phyloP scores from a whole-genome alignment of 2,329 filamentous ascomycete species.

The Colletotrichum karsti region DNA sequence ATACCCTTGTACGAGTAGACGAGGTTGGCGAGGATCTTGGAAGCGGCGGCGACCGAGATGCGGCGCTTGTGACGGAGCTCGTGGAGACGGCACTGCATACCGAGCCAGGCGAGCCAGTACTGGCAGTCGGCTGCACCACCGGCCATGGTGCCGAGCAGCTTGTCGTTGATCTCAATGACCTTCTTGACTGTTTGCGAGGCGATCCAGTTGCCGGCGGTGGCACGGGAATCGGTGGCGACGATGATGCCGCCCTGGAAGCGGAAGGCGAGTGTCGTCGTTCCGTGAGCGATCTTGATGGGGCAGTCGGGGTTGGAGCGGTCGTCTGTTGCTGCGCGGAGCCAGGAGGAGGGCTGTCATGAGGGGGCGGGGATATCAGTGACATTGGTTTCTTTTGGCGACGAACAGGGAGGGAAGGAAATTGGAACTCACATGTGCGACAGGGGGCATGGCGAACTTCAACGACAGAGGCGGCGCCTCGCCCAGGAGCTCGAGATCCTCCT shows the following conservation, averaged over 20 bases:
- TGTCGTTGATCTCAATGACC: constrained; percentile 98
- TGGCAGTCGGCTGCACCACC: constrained; percentile 99
- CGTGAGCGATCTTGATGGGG: constrained; percentile 99
- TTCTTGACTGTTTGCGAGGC: constrained; percentile 99
- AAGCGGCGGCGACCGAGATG: constrained; percentile 96
- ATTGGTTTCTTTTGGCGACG: neutral
- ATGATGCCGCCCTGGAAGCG: constrained; percentile 98
- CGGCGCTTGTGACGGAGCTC: constrained; percentile 99
- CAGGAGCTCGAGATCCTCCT: constrained; percentile 79
- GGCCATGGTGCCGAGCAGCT: constrained; percentile 95
- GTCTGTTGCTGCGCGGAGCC: constrained; percentile 96
- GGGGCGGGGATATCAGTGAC: constrained; percentile 15
- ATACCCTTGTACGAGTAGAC: constrained; percentile 99
- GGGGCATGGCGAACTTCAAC: constrained; percentile 94
- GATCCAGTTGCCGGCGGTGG: constrained; percentile 98
- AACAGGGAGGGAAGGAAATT: neutral
- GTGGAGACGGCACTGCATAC: constrained; percentile 98
- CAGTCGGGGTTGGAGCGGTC: constrained; percentile 96
- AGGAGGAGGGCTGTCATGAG: constrained; percentile 78
- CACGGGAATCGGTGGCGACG: constrained; percentile 96
- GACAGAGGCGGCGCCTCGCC: constrained; percentile 72
- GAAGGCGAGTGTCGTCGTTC: constrained; percentile 97
- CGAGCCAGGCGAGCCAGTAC: constrained; percentile 99
- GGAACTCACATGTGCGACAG: constrained; percentile 81
- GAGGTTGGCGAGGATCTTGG: constrained; percentile 98